Percentiles rank a stretch among this genome's conserved stretches.
These are phyloP conservation scores for Fusarium proliferatum DNA, from an alignment of 2,329 filamentous ascomycete genomes.

Conservation along the genomic window DNA sequence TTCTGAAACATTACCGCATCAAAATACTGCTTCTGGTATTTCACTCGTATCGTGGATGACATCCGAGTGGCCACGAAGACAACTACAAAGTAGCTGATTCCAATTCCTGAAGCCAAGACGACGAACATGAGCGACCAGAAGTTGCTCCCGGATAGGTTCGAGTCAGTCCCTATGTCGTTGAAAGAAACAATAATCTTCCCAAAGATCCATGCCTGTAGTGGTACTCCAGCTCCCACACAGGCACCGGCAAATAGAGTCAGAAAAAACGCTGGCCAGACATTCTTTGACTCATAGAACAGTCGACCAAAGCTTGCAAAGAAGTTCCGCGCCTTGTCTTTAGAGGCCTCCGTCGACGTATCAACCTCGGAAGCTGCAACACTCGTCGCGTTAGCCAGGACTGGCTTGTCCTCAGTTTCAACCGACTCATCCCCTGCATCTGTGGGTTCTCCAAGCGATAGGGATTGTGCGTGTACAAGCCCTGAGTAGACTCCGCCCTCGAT, in stretches of 20 bases:
- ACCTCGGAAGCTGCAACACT: constrained; percentile 55
- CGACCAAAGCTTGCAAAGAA: constrained; percentile 65
- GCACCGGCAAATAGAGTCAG: constrained; percentile 61
- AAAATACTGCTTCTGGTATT: constrained; percentile 71
- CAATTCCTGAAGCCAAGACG: constrained; percentile 64
- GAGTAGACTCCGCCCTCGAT: constrained; percentile 72
- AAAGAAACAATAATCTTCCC: constrained; percentile 65
- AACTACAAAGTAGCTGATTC: constrained; percentile 62
- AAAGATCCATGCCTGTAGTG: constrained; percentile 66
- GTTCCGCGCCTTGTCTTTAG: constrained; percentile 52
- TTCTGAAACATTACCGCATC: constrained; percentile 68
- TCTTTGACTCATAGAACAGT: constrained; percentile 66
- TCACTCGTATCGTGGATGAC: constrained; percentile 61
- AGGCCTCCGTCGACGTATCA: constrained; percentile 34
- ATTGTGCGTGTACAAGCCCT: constrained; percentile 73
- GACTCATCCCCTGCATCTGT: constrained; percentile 51
- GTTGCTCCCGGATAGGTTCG: constrained; percentile 57
- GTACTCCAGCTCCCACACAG: constrained; percentile 57
- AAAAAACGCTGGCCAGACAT: constrained; percentile 61
- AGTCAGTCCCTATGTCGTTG: constrained; percentile 46
- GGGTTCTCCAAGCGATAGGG: constrained; percentile 64
- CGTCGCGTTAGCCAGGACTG: constrained; percentile 57
- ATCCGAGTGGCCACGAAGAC: constrained; percentile 56
- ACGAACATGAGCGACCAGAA: constrained; percentile 77
- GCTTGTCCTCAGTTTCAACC: constrained; percentile 55